Conservation (phyloP, 2,329 filamentous ascomycete species). For the Fusarium dimerum region DNA sequence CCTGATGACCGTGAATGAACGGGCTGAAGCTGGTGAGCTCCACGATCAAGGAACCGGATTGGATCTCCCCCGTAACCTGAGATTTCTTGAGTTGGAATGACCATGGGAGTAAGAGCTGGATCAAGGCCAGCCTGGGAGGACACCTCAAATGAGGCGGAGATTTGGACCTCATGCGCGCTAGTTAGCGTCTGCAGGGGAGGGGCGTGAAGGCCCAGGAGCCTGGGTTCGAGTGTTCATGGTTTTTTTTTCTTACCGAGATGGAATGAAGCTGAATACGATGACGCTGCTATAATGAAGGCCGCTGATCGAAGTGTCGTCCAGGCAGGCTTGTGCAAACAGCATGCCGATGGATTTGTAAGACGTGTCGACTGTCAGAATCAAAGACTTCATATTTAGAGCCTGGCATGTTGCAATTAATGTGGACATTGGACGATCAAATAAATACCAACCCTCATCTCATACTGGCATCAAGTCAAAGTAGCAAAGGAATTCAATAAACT, state of each 20-base stretch:
- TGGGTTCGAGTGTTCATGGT: not conserved
- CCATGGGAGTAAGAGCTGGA: not conserved
- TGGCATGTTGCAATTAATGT: too few relatives aligned
- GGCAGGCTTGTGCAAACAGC: too few relatives aligned
- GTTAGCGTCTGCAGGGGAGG: slow-evolving; percentile 22
- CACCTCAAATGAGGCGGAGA: slow-evolving; percentile 19
- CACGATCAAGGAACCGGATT: not conserved
- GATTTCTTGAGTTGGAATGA: too few relatives aligned
- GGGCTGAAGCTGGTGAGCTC: not conserved
- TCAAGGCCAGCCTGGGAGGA: not conserved
- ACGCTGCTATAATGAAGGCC: slow-evolving; percentile 4
- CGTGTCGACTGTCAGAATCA: too few relatives aligned
- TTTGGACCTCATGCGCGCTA: slow-evolving; percentile 17
- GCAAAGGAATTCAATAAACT: too few relatives aligned
- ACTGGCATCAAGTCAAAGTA: not conserved
- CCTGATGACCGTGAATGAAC: not conserved
- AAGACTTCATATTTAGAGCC: too few relatives aligned
- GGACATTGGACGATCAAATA: too few relatives aligned
- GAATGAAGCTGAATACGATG: slow-evolving; percentile 14
- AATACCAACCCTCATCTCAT: too few relatives aligned
- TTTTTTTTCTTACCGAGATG: not conserved
- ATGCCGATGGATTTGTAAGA: too few relatives aligned
- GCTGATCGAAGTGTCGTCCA: not conserved
- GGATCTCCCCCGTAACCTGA: too few relatives aligned
- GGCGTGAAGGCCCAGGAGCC: slow-evolving; percentile 13